These are phyloP conservation scores for Citrullus colocynthis DNA, from an alignment of 306 rosid genomes.

Conservation along the genomic window DNA sequence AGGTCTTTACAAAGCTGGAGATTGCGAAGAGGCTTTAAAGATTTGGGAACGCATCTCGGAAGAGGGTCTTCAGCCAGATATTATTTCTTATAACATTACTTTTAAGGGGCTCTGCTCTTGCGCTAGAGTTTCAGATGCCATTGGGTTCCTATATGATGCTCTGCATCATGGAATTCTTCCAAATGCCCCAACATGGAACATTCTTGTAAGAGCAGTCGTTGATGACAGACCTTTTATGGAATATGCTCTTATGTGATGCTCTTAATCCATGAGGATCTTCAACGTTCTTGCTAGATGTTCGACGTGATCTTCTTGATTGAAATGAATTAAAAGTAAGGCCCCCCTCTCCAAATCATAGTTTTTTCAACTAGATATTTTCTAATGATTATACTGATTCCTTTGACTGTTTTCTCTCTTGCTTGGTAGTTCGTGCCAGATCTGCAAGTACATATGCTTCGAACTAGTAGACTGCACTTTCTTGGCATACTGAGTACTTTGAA, in stretches of 20 bases:
- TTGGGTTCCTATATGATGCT: conserved; percentile 47
- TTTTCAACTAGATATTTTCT: neutral
- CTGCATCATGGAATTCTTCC: conserved; percentile 55
- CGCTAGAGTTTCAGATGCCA: conserved; percentile 57
- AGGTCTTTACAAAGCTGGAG: conserved; percentile 62
- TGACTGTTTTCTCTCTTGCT: neutral
- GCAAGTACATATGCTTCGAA: neutral
- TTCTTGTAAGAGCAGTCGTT: conserved; percentile 73
- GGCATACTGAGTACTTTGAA: neutral
- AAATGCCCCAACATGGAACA: conserved; percentile 67
- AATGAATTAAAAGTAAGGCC: neutral
- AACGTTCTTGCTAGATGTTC: conserved; percentile 44
- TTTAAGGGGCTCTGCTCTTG: conserved; percentile 76
- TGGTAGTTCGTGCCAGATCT: neutral
- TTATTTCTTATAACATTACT: conserved; percentile 68
- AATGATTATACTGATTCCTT: neutral
- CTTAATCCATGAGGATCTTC: conserved; percentile 38
- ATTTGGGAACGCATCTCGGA: conserved; percentile 48
- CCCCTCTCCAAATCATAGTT: neutral
- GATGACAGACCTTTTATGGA: conserved; percentile 19
- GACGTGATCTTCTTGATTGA: neutral
- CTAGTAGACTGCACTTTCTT: neutral
- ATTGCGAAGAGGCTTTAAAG: conserved; percentile 45
- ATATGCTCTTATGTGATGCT: conserved; percentile 38
- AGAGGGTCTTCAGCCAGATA: conserved; percentile 57